These are phyloP conservation scores for Heliamphora exappendiculata DNA, from an alignment of 148 eudicot genomes.

Conservation along the genomic window DNA sequence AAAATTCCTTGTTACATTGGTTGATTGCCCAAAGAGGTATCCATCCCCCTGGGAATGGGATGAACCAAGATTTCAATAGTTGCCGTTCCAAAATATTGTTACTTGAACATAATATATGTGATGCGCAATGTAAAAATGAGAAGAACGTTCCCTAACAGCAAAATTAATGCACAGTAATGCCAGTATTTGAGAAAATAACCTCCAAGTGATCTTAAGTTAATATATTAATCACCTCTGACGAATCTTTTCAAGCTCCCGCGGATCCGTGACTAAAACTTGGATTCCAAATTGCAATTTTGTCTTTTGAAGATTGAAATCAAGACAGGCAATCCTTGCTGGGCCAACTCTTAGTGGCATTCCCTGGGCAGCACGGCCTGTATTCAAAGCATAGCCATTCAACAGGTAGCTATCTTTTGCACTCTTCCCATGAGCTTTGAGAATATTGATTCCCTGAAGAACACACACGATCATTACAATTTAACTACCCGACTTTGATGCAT, in stretches of 20 bases:
- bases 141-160: background rate
- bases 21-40: no score
- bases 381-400: conserved; percentile 93
- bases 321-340: conserved; percentile 94
- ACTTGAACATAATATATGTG: background rate
- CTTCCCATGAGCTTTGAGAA: conserved; percentile 93
- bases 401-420: conserved; percentile 91
- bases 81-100: background rate
- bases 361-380: conserved; percentile 98
- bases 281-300: conserved; percentile 98
- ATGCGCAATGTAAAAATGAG: background rate
- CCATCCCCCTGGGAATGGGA: no score
- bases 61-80: background rate
- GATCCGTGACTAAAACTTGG: conserved; percentile 89
- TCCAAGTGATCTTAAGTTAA: background rate
- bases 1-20: no score
- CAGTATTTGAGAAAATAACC: background rate
- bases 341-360: conserved; percentile 92
- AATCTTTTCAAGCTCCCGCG: conserved; percentile 93
- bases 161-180: background rate
- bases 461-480: conserved; percentile 13
- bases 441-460: conserved; percentile 59
- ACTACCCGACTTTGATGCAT: conserved; percentile 5
- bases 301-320: conserved; percentile 91
- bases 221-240: conserved; percentile 65